Evolutionary conservation across 768 basidiomycete genomes (phyloP).

Genomic region (Suillus fuscotomentosus): DNA sequence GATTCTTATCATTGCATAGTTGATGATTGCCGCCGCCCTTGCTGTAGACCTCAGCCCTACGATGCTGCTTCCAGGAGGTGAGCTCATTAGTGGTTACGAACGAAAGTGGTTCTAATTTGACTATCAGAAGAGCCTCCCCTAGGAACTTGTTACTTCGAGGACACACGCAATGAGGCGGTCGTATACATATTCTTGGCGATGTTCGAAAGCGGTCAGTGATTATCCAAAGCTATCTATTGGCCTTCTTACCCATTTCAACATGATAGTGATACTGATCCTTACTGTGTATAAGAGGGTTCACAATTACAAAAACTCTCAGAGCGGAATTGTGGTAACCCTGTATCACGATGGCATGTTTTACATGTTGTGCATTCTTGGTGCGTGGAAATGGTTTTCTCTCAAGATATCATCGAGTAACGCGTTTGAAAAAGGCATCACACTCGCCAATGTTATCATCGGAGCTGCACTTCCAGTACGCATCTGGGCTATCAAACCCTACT

Average conservation of each 20-base stretch:
- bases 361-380: conserved; percentile 16
- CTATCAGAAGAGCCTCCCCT: background rate
- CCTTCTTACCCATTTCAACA: background rate
- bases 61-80: conserved; percentile 8
- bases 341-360: conserved; percentile 21
- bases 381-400: background rate
- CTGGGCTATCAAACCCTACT: background rate
- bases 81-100: background rate
- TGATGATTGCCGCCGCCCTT: conserved; percentile 7
- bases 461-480: conserved; percentile 10
- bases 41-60: conserved; percentile 1
- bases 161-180: background rate
- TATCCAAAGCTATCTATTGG: no score
- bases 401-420: background rate
- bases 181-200: background rate
- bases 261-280: background rate
- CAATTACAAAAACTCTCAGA: conserved; percentile 2
- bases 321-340: conserved; percentile 8
- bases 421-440: conserved; percentile 11
- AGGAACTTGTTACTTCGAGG: background rate
- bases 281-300: conserved; percentile 3
- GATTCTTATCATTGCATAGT: background rate
- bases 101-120: background rate
- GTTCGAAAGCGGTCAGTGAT: background rate
- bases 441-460: conserved; percentile 12